A percentile compares a stretch with the other conserved stretches of the same genome.
Conservation (phyloP, 2,329 filamentous ascomycete genomes). For the Cordyceps cicadae region DNA sequence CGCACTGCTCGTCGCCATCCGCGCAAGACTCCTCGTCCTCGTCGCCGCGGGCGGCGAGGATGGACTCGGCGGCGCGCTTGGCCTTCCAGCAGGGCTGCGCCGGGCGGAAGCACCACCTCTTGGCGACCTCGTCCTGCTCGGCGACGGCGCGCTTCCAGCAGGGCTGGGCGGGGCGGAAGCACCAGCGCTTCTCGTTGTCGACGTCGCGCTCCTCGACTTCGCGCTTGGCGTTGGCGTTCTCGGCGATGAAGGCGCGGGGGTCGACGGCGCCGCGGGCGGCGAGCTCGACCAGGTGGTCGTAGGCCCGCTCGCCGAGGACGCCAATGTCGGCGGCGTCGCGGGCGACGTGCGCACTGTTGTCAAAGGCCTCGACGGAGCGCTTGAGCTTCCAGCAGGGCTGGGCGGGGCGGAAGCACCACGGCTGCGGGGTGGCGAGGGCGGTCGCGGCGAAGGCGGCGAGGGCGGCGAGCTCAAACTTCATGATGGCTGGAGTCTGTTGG, state of each 20-base stretch:
- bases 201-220: constrained; percentile 21
- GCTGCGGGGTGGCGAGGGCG: not conserved
- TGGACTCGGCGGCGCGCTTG: constrained; percentile 30
- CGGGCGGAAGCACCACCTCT: not conserved
- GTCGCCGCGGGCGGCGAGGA: constrained; percentile 23
- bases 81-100: constrained; percentile 9
- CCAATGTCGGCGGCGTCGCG: constrained; percentile 24
- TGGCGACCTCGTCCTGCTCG: not conserved
- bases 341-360: constrained; percentile 14
- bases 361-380: constrained; percentile 30
- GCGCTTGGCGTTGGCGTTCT: constrained; percentile 20
- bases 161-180: constrained; percentile 30
- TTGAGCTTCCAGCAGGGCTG: constrained; percentile 19
- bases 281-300: constrained; percentile 31
- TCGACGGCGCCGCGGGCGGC: constrained; percentile 25
- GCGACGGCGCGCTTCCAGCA: constrained; percentile 27
- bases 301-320: constrained; percentile 29
- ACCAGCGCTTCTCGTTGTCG: constrained; percentile 23
- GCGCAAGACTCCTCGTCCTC: constrained; percentile 20
- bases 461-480: not conserved
- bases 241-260: constrained; percentile 24
- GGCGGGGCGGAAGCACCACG: not conserved
- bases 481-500: not conserved
- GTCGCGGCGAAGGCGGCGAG: not conserved
- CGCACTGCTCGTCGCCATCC: constrained; percentile 26